Evolutionary conservation across 78 protist species (phyloP), one percentile per base, ranked within the genome.

Genomic region (Dictyostelium capitatum): DNA sequence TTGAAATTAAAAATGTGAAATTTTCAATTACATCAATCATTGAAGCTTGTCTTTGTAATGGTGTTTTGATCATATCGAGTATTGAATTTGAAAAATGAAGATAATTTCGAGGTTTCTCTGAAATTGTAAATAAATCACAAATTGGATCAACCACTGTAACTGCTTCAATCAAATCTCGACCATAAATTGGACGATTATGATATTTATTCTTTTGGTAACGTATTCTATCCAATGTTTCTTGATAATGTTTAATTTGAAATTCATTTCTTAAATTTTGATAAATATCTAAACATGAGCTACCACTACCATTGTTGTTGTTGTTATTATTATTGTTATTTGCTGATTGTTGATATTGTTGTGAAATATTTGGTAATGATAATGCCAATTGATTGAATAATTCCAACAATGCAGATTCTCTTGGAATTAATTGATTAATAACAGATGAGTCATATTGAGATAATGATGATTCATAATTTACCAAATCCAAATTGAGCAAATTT

Each of bases 1-100:
- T 67, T 0, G 97, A 92, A 32, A 95, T 95, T 25, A 78, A 43
- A 17, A 73, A 89, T 11, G 65, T 70, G 30, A 80, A 93, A 41
- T 93, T 90, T 10, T 93, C 48, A 32, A 95, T 93, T 6, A 85
- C 54, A 4, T 78, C n/a, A 6, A 7, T 25, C 65, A 79, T 51
- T 4, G 37, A 41, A 3, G 7, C 43, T 25, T 57, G 53, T 32
- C 91, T 23, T 41, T 83, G 82, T 6, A 50, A 23, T 14, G 84
- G 96, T 28, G 80, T 37, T 17, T 59, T 19, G 14, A 80, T 72
- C 91, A 81, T 74, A n/a, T 80, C 32, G 4, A 85, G 47, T 9
- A 85, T 46, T 23, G 53, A 10, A 30, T 75, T 47, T 28, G 83
- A 67, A 19, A 30, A 41, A 30, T 64, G 17, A 12, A 75, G 41